Evolutionary conservation across 192 early-diverging fungal species (phyloP).

Genomic region (Coemansia furcata): DNA sequence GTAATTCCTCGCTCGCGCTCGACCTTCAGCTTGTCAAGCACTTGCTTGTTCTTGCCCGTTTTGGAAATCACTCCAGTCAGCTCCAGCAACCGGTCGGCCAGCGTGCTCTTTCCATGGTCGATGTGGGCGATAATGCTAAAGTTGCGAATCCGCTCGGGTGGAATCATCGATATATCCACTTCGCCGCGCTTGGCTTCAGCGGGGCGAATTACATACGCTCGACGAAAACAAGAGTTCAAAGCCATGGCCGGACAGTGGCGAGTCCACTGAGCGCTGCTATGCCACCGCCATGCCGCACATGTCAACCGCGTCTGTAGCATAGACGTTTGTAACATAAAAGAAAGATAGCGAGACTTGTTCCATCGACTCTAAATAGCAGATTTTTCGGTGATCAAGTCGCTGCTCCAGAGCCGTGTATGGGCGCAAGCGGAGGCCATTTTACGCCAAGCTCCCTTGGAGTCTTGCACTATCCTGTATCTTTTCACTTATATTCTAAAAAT

Average conservation of each 20-base stretch:
- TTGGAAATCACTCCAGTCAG: slow-evolving; percentile 80
- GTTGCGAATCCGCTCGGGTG: slow-evolving; percentile 85
- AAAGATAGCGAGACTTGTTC: background rate
- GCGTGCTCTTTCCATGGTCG: slow-evolving; percentile 87
- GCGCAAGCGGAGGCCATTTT: too few species aligned
- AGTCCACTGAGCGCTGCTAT: background rate
- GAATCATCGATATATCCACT: slow-evolving; percentile 64
- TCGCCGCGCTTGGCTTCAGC: slow-evolving; percentile 21
- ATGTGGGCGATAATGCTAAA: slow-evolving; percentile 89
- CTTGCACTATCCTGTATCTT: too few species aligned
- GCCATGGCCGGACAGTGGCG: background rate
- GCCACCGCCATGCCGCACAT: background rate
- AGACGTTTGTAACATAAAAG: background rate
- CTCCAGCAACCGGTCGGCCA: slow-evolving; percentile 93
- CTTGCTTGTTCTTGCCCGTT: slow-evolving; percentile 75
- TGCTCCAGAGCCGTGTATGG: too few species aligned
- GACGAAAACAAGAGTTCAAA: background rate
- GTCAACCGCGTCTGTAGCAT: slow-evolving; percentile 11
- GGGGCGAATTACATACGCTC: background rate
- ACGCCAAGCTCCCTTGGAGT: too few species aligned
- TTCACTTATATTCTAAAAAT: background rate
- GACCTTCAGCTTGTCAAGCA: slow-evolving; percentile 94
- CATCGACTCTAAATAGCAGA: background rate
- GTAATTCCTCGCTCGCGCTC: slow-evolving; percentile 96
- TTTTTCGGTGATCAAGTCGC: background rate